Base-by-base conservation (phyloP, 2,329 filamentous ascomycete species). In the Ophiostoma angusticollis region DNA sequence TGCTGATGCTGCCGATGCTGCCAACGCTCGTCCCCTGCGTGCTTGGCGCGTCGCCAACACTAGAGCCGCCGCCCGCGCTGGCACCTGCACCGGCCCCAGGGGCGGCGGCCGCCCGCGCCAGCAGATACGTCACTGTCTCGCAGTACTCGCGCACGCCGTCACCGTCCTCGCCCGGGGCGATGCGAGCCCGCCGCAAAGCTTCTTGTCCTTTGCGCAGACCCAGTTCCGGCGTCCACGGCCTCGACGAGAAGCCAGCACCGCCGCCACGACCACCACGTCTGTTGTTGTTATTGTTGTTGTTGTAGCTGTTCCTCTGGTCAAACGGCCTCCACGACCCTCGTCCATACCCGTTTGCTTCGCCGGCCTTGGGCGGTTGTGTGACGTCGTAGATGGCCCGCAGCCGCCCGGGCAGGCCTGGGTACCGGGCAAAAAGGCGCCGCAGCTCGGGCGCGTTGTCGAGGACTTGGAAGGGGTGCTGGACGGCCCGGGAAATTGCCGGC, bases 61-160 rank as follows among this genome's bases (percentile, higher is more conserved):
- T n/a, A n/a, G n/a, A n/a, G n/a, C n/a, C n/a, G n/a, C n/a, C n/a
- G n/a, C n/a, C n/a, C n/a, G n/a, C n/a, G n/a, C n/a, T n/a, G n/a
- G n/a, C n/a, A n/a, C n/a, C n/a, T n/a, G n/a, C n/a, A n/a, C n/a
- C n/a, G n/a, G n/a, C n/a, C n/a, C n/a, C n/a, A n/a, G n/a, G n/a
- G n/a, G n/a, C n/a, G n/a, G n/a, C n/a, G n/a, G n/a, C n/a, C n/a
- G n/a, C 30, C 38, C 51, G 52, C 38, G 56, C 56, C 17, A 75
- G 58, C 24, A 75, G 54, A 40, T 66, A 60, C 34, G 68, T 50
- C 14, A 79, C 63, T 17, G 78, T 57, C 44, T 72, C 70, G 33
- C 67, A 69, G 49, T 75, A 80, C 54, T 78, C 75, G 37, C 68
- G 60, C 22, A 80, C 60, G 5, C 63, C 74, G 47, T 78, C 72